phyloP scores from a whole-genome alignment of 202 grass and related monocot genomes.

The Dendrocalamus latiflorus region DNA sequence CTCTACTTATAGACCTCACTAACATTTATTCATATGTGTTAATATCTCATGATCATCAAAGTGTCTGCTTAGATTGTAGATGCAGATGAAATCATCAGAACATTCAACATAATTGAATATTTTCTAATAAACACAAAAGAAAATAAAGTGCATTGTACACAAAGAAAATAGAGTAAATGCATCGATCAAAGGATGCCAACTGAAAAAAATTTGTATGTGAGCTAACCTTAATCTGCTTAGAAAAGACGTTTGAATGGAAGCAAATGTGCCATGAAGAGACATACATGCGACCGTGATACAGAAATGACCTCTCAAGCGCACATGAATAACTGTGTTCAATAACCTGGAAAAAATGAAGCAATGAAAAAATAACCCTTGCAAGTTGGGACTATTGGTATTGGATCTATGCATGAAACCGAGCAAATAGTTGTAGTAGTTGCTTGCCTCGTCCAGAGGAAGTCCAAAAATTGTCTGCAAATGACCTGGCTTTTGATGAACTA shows the following conservation, averaged over 20 bases:
- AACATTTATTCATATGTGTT: slow-evolving; percentile 5
- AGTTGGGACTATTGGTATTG: not conserved
- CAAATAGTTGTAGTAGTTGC: slow-evolving; percentile 13
- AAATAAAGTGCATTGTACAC: not conserved
- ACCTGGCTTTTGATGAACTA: slow-evolving; percentile 95
- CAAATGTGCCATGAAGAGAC: slow-evolving; percentile 98
- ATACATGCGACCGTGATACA: slow-evolving; percentile 98
- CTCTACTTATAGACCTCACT: not conserved
- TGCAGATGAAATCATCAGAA: not conserved
- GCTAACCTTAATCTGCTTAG: slow-evolving; percentile 96
- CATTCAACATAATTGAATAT: slow-evolving; percentile 24
- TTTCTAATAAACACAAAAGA: not conserved
- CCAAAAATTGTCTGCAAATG: slow-evolving; percentile 87
- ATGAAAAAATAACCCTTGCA: not conserved
- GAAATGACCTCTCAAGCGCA: slow-evolving; percentile 97
- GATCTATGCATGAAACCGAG: not conserved
- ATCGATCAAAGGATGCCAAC: not conserved
- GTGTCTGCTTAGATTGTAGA: not conserved
- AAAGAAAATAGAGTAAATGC: not conserved
- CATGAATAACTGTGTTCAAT: slow-evolving; percentile 91
- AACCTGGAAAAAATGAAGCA: slow-evolving; percentile 45
- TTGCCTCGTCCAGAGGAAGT: slow-evolving; percentile 82
- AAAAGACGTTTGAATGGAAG: slow-evolving; percentile 98
- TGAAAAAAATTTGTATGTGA: not conserved
- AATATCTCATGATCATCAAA: not conserved